These are phyloP conservation scores for Verticillium tricorpus DNA, from an alignment of 2,329 filamentous ascomycete species.

Conservation along the genomic window DNA sequence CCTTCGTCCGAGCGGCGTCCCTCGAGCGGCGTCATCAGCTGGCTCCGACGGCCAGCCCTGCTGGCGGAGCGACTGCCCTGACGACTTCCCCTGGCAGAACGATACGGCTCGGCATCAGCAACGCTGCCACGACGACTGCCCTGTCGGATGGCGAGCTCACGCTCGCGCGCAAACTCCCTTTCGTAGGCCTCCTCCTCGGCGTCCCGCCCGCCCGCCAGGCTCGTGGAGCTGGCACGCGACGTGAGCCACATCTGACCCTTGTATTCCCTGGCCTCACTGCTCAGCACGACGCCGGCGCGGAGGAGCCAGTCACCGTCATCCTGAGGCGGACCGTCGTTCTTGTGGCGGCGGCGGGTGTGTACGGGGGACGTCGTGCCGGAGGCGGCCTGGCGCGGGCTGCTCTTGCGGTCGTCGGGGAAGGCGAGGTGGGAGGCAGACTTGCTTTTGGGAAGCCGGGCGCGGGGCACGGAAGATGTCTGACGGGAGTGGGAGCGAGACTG, in stretches of 20 bases:
- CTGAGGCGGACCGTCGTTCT: conserved; percentile 19
- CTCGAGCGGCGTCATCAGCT: conserved; percentile 41
- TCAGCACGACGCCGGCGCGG: conserved; percentile 57
- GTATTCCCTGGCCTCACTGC: conserved; percentile 57
- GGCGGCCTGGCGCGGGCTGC: conserved; percentile 16
- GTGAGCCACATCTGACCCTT: conserved; percentile 67
- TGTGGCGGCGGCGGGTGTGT: conserved; percentile 6
- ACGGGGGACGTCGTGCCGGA: conserved; percentile 28
- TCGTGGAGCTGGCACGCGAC: conserved; percentile 61
- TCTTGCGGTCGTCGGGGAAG: conserved; percentile 10
- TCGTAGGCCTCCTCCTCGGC: conserved; percentile 50
- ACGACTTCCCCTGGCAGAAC: conserved; percentile 16
- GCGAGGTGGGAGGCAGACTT: conserved; percentile 58
- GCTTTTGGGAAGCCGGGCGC: conserved; percentile 47
- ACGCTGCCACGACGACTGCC: conserved; percentile 43
- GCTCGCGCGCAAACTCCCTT: conserved; percentile 45
- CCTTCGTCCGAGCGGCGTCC: conserved; percentile 31
- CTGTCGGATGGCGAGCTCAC: conserved; percentile 41
- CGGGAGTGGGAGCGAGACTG: conserved; percentile 42
- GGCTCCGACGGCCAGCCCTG: conserved; percentile 36
- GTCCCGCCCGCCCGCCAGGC: conserved; percentile 47
- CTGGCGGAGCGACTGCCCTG: conserved; percentile 44
- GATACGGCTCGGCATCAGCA: conserved; percentile 21
- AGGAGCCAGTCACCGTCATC: conserved; percentile 59
- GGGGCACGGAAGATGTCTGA: conserved; percentile 34